phyloP scores from a whole-genome alignment of 257 asterid genomes.

The Nicotiana undulata region DNA sequence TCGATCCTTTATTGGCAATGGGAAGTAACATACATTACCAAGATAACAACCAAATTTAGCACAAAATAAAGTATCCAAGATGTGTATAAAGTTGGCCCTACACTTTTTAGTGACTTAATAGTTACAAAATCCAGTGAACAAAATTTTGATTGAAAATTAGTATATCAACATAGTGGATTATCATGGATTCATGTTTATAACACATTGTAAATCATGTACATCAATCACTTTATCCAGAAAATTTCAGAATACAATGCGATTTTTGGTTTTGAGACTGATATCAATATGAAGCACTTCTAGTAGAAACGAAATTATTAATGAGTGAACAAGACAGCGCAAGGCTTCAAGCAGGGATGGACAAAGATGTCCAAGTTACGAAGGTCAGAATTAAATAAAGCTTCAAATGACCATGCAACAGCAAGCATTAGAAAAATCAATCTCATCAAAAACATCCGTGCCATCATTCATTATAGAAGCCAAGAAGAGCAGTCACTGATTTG shows the following conservation, averaged over 20 bases:
- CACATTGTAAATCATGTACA: background rate
- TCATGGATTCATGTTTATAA: constrained; percentile 1
- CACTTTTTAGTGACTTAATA: background rate
- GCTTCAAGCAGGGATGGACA: background rate
- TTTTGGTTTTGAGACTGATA: background rate
- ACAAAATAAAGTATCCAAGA: background rate
- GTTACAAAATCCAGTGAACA: background rate
- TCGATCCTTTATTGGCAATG: background rate
- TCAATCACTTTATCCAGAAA: background rate
- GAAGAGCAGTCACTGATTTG: background rate
- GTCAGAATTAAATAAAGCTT: background rate
- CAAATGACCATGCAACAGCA: background rate
- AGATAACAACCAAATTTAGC: background rate
- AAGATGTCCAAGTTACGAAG: background rate
- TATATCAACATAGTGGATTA: background rate
- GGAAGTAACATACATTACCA: background rate
- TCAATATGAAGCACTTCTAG: background rate
- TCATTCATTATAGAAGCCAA: background rate
- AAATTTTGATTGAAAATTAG: background rate
- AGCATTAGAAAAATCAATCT: background rate
- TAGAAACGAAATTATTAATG: background rate
- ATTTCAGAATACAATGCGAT: background rate
- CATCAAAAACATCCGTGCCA: background rate
- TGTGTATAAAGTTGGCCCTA: background rate
- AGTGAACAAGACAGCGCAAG: background rate